Conservation (phyloP, 169 alveolate genomes). For the Hepatocystis sp. region DNA sequence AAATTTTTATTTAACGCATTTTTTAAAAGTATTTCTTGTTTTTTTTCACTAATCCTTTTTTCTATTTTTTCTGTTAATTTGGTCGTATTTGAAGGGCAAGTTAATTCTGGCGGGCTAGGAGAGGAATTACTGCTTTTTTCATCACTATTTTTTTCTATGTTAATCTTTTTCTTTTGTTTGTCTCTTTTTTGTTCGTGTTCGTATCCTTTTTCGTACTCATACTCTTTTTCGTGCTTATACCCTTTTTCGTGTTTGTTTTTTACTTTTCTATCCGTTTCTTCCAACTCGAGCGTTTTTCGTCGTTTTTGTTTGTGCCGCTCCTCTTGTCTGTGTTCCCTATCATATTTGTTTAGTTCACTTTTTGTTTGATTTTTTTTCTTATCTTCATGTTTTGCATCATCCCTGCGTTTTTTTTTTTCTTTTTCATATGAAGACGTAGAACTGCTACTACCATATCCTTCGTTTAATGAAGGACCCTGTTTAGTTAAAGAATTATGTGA, state of each 20-base stretch:
- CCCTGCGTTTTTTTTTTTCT: slow-evolving; percentile 3
- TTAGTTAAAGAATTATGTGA: too few species aligned
- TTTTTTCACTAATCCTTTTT: slow-evolving; percentile 40
- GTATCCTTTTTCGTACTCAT: not conserved
- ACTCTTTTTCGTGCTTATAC: not conserved
- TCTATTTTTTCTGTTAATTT: slow-evolving; percentile 48
- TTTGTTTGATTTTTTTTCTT: too few species aligned
- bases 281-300: not conserved
- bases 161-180: not conserved
- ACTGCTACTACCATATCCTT: too few species aligned
- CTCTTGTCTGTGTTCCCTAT: not conserved
- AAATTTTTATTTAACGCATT: slow-evolving; percentile 65
- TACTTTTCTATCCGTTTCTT: not conserved
- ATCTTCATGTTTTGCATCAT: not conserved
- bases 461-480: too few species aligned
- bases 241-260: too few species aligned
- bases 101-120: too few species aligned
- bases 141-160: slow-evolving; percentile 1
- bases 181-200: not conserved
- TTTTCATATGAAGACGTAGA: slow-evolving; percentile 3
- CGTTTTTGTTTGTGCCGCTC: too few species aligned
- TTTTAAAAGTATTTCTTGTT: slow-evolving; percentile 23
- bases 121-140: too few species aligned
- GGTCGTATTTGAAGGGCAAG: too few species aligned
- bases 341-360: too few species aligned